Conservation (phyloP, 257 asterid species). For the Ligustrum vulgare region DNA sequence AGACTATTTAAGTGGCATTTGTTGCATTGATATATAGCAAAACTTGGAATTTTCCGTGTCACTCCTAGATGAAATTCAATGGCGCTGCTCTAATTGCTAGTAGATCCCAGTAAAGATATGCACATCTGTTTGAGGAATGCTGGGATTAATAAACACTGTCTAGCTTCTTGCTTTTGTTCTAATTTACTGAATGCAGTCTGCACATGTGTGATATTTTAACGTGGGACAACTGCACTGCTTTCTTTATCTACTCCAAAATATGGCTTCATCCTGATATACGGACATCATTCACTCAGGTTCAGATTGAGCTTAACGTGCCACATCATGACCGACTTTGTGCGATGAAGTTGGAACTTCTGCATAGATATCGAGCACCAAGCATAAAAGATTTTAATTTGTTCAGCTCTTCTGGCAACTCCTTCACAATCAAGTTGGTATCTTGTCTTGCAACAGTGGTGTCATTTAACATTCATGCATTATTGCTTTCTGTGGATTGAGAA, state of each 20-base stretch:
- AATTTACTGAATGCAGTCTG: background rate
- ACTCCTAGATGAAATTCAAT: background rate
- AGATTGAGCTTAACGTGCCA: slow-evolving; percentile 51
- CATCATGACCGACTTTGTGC: slow-evolving; percentile 47
- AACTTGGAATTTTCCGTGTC: background rate
- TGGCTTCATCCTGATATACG: slow-evolving; percentile 13
- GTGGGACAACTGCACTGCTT: background rate
- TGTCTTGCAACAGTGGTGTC: background rate
- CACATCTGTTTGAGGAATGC: background rate
- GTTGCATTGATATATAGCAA: background rate
- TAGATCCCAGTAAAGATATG: background rate
- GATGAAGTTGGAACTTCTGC: slow-evolving; percentile 63
- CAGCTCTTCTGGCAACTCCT: slow-evolving; percentile 46
- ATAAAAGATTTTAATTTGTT: slow-evolving; percentile 47
- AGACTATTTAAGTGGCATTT: background rate
- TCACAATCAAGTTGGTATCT: slow-evolving; percentile 53
- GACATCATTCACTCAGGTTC: slow-evolving; percentile 43
- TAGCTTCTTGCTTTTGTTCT: background rate
- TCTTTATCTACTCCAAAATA: slow-evolving; percentile 1
- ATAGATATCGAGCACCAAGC: slow-evolving; percentile 37
- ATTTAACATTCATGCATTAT: background rate
- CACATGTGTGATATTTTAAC: background rate
- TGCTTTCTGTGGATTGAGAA: background rate
- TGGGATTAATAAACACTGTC: background rate
- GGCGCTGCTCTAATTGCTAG: background rate